Base-by-base conservation (phyloP, 2,329 filamentous ascomycete species). In the Sporothrix variecibatus region DNA sequence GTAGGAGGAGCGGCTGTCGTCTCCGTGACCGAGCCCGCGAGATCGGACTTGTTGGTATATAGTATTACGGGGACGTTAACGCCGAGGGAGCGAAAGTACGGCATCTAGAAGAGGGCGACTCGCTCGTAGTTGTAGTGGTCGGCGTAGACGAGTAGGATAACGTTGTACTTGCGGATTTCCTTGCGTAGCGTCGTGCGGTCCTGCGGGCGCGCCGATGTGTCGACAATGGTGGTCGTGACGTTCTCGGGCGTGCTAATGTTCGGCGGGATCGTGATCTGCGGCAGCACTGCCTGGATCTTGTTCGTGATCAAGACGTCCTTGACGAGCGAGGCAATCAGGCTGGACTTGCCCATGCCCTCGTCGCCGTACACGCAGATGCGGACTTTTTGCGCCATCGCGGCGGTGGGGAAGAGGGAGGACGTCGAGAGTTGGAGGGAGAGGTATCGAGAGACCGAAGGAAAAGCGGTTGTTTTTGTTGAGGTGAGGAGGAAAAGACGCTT, bases 101-200 rank as follows among this genome's bases (percentile, higher is more conserved):
- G 96, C 89, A 99, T 93, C 96, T 96, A 99, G 83, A 98, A 99
- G 62, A 99, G 87, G 3, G 95, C 96, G 3, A 99, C 95, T 49
- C 96, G 88, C 82, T 99, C 96, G 85, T 98, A 99, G 87, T 95
- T 98, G 86, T 99, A 99, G 84, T 98, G 95, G 82, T 99, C 96
- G 77, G 95, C 95, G 83, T 99, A 99, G 72, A 99, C 95, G 60
- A 99, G 90, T 23, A 98, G 87, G 77, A 99, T 98, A 78, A 98
- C 95, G 81, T 98, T 99, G 80, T 92, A 96, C 82, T 98, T 98
- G 77, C 96, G 91, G 76, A 99, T 94, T 84, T 98, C 96, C 81
- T 96, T 96, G 76, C 95, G 92, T 74, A 99, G 87, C n/a, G 92
- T 95, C 75, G 92, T 93, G 78, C 96, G 92, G 81, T 99, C 95